Evolutionary conservation across 495 filamentous ascomycete genomes (phyloP), one percentile per base, ranked within the genome.

Genomic region (Daldinia childiae): DNA sequence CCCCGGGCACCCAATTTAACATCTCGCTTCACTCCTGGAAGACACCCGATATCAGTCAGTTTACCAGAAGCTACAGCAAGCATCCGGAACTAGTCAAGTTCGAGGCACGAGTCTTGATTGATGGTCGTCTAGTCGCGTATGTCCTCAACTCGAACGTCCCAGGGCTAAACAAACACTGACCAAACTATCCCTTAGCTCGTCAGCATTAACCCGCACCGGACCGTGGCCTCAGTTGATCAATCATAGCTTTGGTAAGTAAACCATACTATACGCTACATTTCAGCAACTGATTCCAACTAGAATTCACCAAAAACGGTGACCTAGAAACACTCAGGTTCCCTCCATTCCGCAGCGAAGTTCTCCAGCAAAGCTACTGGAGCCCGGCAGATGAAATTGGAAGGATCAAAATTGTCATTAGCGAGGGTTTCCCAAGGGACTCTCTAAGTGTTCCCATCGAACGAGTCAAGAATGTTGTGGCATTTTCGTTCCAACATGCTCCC

Each of bases 401-500:
- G 6, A 90, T 97, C 74, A 91, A 91, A 76, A 80, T 96, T n/a
- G 75, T 94, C 34, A 87, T 97, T 60, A 86, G 90, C 24, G 92
- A 95, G 68, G 92, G 92, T 0, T 90, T 93, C 68, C 78, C 80
- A 1, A 76, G 85, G 12, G 83, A 86, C 45, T 84, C 84, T 6
- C 54, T 80, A 8, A 75, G 80, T 8, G 76, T 80, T 8, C 87
- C 88, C 0, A 91, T 93, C 64, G 89, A 93, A 71, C 81, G 89
- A 45, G 84, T 92, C 70, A 91, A 89, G 72, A 91, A 94, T 77
- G 76, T 93, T 24, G 87, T 94, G 52, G 86, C 85, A 5, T 94
- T 97, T 76, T 90, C 93, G 6, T 97, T 96, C 71, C 92, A 95
- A 75, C 92, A 95, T 85, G 93, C 91, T 52, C 93, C 93, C 6